A percentile compares a stretch with the other conserved stretches of the same genome.
phyloP scores from a whole-genome alignment of 768 basidiomycete species.

The Ramaria sp. region DNA sequence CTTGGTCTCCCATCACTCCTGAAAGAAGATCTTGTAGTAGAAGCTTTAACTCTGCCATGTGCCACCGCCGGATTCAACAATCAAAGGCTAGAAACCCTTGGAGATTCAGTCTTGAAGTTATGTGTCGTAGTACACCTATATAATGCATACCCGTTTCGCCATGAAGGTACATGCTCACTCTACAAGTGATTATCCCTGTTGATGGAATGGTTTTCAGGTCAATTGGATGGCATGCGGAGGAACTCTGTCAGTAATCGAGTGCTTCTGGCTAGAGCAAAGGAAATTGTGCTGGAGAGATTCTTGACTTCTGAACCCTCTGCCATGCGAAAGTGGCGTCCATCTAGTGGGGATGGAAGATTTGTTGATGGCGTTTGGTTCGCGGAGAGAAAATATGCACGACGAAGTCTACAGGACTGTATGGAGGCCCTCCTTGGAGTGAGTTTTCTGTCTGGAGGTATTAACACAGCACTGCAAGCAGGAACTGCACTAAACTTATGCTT shows the following conservation, averaged over 20 bases:
- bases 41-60: slow-evolving; percentile 68
- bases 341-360: slow-evolving; percentile 23
- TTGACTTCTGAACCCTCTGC: slow-evolving; percentile 49
- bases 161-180: slow-evolving; percentile 41
- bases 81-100: slow-evolving; percentile 79
- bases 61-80: slow-evolving; percentile 60
- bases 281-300: slow-evolving; percentile 49
- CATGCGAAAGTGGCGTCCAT: slow-evolving; percentile 48
- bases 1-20: slow-evolving; percentile 59
- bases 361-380: slow-evolving; percentile 22
- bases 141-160: slow-evolving; percentile 62
- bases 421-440: slow-evolving; percentile 76
- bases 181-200: background rate
- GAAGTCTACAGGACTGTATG: slow-evolving; percentile 81
- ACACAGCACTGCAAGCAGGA: slow-evolving; percentile 55
- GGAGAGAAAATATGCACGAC: slow-evolving; percentile 43
- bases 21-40: slow-evolving; percentile 42
- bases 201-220: slow-evolving; percentile 23
- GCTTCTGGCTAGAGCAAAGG: slow-evolving; percentile 55
- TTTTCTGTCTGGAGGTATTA: slow-evolving; percentile 61
- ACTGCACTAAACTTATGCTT: slow-evolving; percentile 56
- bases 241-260: slow-evolving; percentile 60
- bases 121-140: slow-evolving; percentile 66
- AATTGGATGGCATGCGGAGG: slow-evolving; percentile 55
- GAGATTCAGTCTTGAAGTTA: slow-evolving; percentile 74